Evolutionary conservation across 768 basidiomycete species (phyloP), one percentile per base, ranked within the genome.

Genomic region (Crepidotus variabilis): DNA sequence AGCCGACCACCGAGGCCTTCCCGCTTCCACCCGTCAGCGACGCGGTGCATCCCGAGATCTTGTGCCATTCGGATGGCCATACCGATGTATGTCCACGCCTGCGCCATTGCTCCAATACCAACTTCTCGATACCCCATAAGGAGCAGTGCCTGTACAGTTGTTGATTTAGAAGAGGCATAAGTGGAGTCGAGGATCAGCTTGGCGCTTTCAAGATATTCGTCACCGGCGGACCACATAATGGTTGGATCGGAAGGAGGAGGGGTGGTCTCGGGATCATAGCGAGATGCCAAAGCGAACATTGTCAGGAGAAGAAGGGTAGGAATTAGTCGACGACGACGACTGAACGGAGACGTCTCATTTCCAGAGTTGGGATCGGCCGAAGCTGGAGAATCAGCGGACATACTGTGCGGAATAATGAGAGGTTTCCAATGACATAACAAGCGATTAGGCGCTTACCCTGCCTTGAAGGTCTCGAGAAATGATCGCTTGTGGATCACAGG

Each of bases 1-100:
- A 92, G 62, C 45, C 73, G 60, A 46, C 77, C 74, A 0, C 85
- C 85, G 53, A 84, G 75, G 14, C 76, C 82, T 54, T 68, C 80
- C 23, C 85, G 71, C 18, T 80, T 79, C 90, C 91, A 93, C 24
- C 85, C 83, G 65, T 92, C 90, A 28, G 92, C 88, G 60, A 79
- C 80, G 34, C 89, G 80, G 64, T 93, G 91, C 80, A 93, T 82
- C 7, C 91, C 91, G 54, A 93, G 69, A 69, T 93, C 91, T 70
- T 92, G 91, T 14, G 91, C 91, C 91, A 94, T 93, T n/a, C 93
- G 81, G 35, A 94, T 86, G 0, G 88, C 92, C 87, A 92, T 90
- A 10, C 92, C 92, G 18, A 86, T 81, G 65, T 88, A 92, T 9
- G 85, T 80, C 93, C 92, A 95, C 32, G 90, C 87, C 69, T 88